Base-by-base conservation (phyloP, 2,329 filamentous ascomycete genomes). In the Aspergillus fijiensis region DNA sequence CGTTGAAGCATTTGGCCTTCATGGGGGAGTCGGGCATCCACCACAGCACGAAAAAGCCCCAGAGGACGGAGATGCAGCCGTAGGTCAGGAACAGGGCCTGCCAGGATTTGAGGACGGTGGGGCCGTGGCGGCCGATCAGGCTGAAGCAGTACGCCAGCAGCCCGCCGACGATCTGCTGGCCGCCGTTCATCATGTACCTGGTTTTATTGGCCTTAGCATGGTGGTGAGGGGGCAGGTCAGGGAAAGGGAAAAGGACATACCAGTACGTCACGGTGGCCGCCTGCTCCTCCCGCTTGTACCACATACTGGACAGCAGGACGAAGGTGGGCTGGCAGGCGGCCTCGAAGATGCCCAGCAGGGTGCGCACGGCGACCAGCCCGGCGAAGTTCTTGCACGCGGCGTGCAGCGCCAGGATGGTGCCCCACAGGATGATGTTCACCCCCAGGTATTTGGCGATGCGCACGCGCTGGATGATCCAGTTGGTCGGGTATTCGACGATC, bases 141-240 rank as follows among this genome's bases (percentile, higher is more conserved):
- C 81, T 74, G 62, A 78, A 76, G 59, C 75, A 81, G 67, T 85
- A 85, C 0, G 88, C 88, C 0, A 91, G 78, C 0, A 91, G 81
- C 5, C 89, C 89, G 33, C 88, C 88, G 7, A 90, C 86, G 54
- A 91, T 87, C 69, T 90, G 88, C 69, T 91, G 88, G 0, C 81
- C 82, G 2, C 89, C 88, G 70, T 91, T 91, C 87, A 90, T 91
- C 85, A 89, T 89, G 72, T 89, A 88, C 74, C 78, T 78, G 39
- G 39, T 1, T 27, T 10, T 3, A 12, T 11, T 49, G 55, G 47
- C 3, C 23, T 23, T 55, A 50, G 21, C 7, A 25, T 11, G 5
- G 27, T 5, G 12, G 10, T 35, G 27, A 12, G 21, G 29, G 19
- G 21, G 19, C 19, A 19, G 19, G 21, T 21, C 2, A 21, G 21